A percentile compares a stretch with the other conserved stretches of the same genome.
Evolutionary conservation across 805 yeast genomes (phyloP).

Genomic region (Millerago galiae): DNA sequence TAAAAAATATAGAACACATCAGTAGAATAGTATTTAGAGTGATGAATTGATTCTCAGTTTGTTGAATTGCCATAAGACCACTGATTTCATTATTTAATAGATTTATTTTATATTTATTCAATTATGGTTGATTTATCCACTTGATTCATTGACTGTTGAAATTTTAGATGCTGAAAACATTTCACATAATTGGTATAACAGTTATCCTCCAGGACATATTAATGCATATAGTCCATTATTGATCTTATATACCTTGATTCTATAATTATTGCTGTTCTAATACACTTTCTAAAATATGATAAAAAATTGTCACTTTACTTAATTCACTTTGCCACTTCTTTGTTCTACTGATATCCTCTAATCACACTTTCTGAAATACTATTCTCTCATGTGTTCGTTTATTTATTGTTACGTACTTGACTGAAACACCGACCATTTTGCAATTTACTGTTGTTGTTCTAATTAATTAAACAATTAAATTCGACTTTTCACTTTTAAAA

Average conservation of each 20-base stretch:
- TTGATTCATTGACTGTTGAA: too few species aligned
- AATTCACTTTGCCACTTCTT: background rate
- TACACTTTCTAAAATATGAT: background rate
- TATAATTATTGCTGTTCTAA: too few species aligned
- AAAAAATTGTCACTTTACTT: background rate
- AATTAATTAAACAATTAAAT: background rate
- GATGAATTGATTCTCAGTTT: background rate
- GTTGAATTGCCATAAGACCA: too few species aligned
- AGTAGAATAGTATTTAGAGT: background rate
- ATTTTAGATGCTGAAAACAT: too few species aligned
- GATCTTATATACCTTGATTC: too few species aligned
- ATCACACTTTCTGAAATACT: background rate
- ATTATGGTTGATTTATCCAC: too few species aligned
- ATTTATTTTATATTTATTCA: too few species aligned
- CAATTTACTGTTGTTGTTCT: constrained; percentile 22
- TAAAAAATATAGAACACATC: background rate
- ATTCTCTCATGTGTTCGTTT: background rate
- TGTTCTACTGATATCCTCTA: too few species aligned
- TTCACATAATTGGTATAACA: too few species aligned
- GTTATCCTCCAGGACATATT: too few species aligned
- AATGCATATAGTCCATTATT: too few species aligned
- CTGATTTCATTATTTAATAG: too few species aligned
- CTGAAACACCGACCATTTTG: constrained; percentile 95
- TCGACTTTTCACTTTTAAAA: constrained; percentile 10
- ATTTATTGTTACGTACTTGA: constrained; percentile 63